A percentile compares a stretch with the other conserved stretches of the same genome.
Conservation (phyloP, 345 rosid genomes). For the sweet orange (Citrus sinensis) region DVS_A1.0 CM039162.1:4301501-4302000, state of each 20-base stretch:
- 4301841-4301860: not conserved
- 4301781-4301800: slow-evolving; percentile 27
- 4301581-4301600: slow-evolving; percentile 2
- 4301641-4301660: not conserved
- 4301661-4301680: slow-evolving; percentile 16
- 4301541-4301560: not conserved
- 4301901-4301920: slow-evolving; percentile 3
- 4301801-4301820: not conserved
- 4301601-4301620: slow-evolving; percentile 39
- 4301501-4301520: slow-evolving; percentile 8
- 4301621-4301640: slow-evolving; percentile 18
- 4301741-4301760: slow-evolving; percentile 17
- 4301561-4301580: not conserved
- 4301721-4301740: slow-evolving; percentile 30
- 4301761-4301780: slow-evolving; percentile 19
- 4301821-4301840: not conserved
- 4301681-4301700: not conserved
- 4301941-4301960: slow-evolving; percentile 14
- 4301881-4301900: slow-evolving; percentile 6
- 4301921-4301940: not conserved
- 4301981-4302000: not conserved
- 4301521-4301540: not conserved
- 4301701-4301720: not conserved
- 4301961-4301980: slow-evolving; percentile 11
- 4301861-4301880: not conserved